These are phyloP conservation scores for Lithohypha guttulata DNA, from an alignment of 2,329 filamentous ascomycete species.

Conservation along the genomic window DNA sequence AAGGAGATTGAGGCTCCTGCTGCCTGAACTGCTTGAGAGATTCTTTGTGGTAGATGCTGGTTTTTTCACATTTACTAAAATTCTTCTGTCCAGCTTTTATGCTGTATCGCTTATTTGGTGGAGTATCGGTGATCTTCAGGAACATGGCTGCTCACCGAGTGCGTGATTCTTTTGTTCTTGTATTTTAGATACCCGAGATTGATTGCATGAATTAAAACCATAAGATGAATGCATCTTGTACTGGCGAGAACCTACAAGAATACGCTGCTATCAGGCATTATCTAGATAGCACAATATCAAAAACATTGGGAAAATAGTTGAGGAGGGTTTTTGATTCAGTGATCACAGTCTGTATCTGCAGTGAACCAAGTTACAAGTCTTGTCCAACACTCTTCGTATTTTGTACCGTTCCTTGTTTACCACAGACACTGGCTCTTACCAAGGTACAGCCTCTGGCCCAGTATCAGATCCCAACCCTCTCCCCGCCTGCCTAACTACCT, in stretches of 20 bases:
- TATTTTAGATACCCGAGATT: slow-evolving; percentile 11
- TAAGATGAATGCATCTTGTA: slow-evolving; percentile 4
- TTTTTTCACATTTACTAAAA: neutral
- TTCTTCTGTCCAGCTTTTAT: slow-evolving; percentile 3
- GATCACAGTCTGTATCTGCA: neutral
- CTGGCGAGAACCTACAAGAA: neutral
- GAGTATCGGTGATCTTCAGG: slow-evolving; percentile 9
- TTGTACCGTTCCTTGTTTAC: too few relatives aligned
- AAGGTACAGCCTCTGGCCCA: too few relatives aligned
- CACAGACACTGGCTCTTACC: too few relatives aligned
- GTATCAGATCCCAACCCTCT: too few relatives aligned
- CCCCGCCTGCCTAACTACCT: too few relatives aligned
- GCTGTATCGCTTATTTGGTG: slow-evolving; percentile 4
- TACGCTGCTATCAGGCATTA: slow-evolving; percentile 4
- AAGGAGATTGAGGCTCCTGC: slow-evolving; percentile 17
- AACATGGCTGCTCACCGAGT: neutral
- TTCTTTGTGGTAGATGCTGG: neutral
- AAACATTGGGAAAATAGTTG: slow-evolving; percentile 6
- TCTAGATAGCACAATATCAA: slow-evolving; percentile 6
- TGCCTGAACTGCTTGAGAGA: slow-evolving; percentile 12
- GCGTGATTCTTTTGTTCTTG: slow-evolving; percentile 2
- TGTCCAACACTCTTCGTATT: neutral
- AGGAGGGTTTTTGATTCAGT: neutral
- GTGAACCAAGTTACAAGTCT: neutral
- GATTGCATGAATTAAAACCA: slow-evolving; percentile 6